phyloP scores from a whole-genome alignment of 495 filamentous ascomycete genomes.

The Neurospora sp. region DNA sequence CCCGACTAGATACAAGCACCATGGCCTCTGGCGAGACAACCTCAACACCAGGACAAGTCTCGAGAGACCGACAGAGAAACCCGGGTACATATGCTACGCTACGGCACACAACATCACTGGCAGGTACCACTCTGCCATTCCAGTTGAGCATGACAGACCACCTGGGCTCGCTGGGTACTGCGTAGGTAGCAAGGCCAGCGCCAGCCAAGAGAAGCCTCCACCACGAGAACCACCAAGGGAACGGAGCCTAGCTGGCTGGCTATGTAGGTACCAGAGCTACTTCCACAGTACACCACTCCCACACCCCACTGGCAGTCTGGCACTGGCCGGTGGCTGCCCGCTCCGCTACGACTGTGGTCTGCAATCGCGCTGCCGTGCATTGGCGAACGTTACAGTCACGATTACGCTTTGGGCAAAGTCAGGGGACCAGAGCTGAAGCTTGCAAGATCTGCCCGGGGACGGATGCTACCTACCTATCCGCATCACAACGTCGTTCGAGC shows the following conservation, averaged over 20 bases:
- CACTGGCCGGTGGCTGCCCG: slow-evolving; percentile 24
- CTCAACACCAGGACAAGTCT: background rate
- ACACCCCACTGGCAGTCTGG: slow-evolving; percentile 4
- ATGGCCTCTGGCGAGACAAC: background rate
- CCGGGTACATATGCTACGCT: background rate
- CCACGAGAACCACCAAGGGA: background rate
- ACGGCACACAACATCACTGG: background rate
- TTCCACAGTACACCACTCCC: background rate
- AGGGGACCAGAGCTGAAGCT: slow-evolving; percentile 20
- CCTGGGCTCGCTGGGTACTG: background rate
- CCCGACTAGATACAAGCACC: background rate
- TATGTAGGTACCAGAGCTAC: background rate
- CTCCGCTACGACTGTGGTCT: slow-evolving; percentile 19
- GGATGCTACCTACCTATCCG: slow-evolving; percentile 14
- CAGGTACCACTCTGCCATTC: background rate
- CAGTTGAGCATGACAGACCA: background rate
- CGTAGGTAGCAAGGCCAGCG: background rate
- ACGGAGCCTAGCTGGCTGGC: background rate
- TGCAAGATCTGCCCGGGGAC: slow-evolving; percentile 23
- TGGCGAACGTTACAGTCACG: slow-evolving; percentile 27
- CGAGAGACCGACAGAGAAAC: background rate
- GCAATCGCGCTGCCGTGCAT: slow-evolving; percentile 12
- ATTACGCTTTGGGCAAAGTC: slow-evolving; percentile 29
- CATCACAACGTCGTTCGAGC: slow-evolving; percentile 6
- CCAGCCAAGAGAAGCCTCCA: background rate